Base-by-base conservation (phyloP, 129 eudicot genomes). In the Calendula officinalis region DNA sequence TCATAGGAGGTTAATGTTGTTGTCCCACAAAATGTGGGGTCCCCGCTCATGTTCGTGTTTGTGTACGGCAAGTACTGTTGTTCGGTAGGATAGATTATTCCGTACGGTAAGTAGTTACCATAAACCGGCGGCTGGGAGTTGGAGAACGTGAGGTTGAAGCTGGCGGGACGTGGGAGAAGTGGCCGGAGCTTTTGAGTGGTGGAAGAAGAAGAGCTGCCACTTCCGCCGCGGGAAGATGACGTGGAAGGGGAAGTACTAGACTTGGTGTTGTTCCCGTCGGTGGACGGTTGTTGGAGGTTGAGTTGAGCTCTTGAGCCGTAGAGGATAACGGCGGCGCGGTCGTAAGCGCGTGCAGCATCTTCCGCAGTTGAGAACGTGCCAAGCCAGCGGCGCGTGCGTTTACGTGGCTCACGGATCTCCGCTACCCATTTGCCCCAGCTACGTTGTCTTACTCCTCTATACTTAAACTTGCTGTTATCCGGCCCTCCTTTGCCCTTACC, bases 391-490 rank as follows among this genome's bases (percentile, higher is more conserved):
- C 78, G 78, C 14, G 52, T 56, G 60, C 72, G 71, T 14, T 44
- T 64, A 30, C 71, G 72, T 3, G 78, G 78, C 52, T 86, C 95
- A 0, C 95, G 86, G 68, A 86, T 86, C 82, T 86, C 94, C 3
- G 89, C 94, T 0, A 86, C 94, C 94, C 94, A 86, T 62, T 86
- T 86, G 4, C 95, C 95, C 95, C 90, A 86, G 75, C 95, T 86
- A 9, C 95, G 82, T 66, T 86, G 90, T 13, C 95, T 43, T 4
- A 86, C 95, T 0, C 95, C 95, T 40, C 90, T 56, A 60, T 86
- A 86, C 47, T 75, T 74, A 71, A 85, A 85, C 55, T 82, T 82
- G 57, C 43, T 71, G 62, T 86, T 82, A 48, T 86, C 87, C 0
- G 86, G 95, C 0, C 95, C 95, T 3, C 91, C 91, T 67, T 83